Conservation (phyloP, 805 yeast genomes). For the Saccharomyces mikatae region DNA sequence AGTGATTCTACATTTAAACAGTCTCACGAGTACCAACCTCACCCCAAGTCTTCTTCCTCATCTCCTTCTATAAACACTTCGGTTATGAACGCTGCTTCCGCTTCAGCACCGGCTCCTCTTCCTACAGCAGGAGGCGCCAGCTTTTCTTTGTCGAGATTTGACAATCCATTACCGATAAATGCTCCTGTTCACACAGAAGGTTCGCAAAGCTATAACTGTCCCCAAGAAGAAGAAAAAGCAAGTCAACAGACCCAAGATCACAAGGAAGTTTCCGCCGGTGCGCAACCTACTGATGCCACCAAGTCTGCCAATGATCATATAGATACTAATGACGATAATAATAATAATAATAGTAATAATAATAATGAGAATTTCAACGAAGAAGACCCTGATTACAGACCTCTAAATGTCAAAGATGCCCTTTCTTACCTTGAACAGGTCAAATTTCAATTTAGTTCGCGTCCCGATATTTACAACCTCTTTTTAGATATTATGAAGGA, state of each 20-base stretch:
- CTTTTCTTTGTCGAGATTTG: neutral
- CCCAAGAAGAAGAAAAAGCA: neutral
- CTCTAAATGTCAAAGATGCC: slow-evolving; percentile 93
- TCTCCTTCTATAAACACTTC: slow-evolving; percentile 14
- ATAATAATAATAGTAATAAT: slow-evolving; percentile 2
- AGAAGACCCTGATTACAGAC: slow-evolving; percentile 44
- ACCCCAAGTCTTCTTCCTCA: slow-evolving; percentile 29
- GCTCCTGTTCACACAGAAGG: neutral
- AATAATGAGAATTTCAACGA: slow-evolving; percentile 2
- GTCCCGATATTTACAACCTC: slow-evolving; percentile 93
- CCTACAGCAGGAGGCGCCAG: neutral
- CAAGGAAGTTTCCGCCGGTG: neutral
- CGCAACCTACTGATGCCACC: neutral
- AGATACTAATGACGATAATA: neutral
- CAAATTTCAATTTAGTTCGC: slow-evolving; percentile 80
- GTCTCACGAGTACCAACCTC: slow-evolving; percentile 9
- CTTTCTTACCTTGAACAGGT: slow-evolving; percentile 92
- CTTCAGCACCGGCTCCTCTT: neutral
- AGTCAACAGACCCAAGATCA: neutral
- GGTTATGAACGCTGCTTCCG: neutral
- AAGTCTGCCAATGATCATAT: neutral
- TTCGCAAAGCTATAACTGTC: neutral
- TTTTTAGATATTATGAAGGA: slow-evolving; percentile 98
- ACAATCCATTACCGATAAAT: neutral
- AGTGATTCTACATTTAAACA: neutral